phyloP scores from a whole-genome alignment of 2,329 filamentous ascomycete genomes.

The Grosmannia penicillata region DNA sequence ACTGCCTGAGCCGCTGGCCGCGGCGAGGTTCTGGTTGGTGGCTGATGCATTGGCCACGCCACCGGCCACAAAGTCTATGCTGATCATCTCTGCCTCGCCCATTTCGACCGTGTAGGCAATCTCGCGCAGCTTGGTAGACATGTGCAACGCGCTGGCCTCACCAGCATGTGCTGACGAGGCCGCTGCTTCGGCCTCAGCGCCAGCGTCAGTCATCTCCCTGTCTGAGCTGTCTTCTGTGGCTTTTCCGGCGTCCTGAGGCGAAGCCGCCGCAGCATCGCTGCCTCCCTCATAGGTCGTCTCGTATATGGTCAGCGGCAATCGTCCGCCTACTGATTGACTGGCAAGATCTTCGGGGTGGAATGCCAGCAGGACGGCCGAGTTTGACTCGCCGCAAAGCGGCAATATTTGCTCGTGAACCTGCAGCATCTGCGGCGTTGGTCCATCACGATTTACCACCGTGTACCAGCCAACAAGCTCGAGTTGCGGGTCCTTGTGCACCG shows the following conservation, averaged over 20 bases:
- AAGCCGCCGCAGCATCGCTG: conserved; percentile 3
- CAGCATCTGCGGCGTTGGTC: conserved; percentile 54
- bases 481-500: conserved; percentile 70
- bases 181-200: not conserved
- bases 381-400: conserved; percentile 63
- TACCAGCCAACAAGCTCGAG: conserved; percentile 91
- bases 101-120: conserved; percentile 82
- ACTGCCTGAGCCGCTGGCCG: conserved; percentile 21
- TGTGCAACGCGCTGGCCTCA: conserved; percentile 24
- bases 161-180: conserved; percentile 12
- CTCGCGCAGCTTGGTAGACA: conserved; percentile 64
- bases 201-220: conserved; percentile 55
- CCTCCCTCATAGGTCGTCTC: conserved; percentile 59
- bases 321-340: conserved; percentile 49
- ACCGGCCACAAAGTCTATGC: conserved; percentile 81
- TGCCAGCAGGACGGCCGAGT: conserved; percentile 70
- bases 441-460: conserved; percentile 57
- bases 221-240: conserved; percentile 30
- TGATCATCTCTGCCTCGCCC: conserved; percentile 94
- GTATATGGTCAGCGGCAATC: conserved; percentile 80
- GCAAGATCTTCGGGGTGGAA: conserved; percentile 58
- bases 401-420: conserved; percentile 69
- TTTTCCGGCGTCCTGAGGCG: not conserved
- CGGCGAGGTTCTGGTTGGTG: conserved; percentile 5
- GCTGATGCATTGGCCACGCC: conserved; percentile 65